Evolutionary conservation across 1,284 basidiomycete genomes (phyloP).

Genomic region (Taiwanofungus camphoratus): DNA sequence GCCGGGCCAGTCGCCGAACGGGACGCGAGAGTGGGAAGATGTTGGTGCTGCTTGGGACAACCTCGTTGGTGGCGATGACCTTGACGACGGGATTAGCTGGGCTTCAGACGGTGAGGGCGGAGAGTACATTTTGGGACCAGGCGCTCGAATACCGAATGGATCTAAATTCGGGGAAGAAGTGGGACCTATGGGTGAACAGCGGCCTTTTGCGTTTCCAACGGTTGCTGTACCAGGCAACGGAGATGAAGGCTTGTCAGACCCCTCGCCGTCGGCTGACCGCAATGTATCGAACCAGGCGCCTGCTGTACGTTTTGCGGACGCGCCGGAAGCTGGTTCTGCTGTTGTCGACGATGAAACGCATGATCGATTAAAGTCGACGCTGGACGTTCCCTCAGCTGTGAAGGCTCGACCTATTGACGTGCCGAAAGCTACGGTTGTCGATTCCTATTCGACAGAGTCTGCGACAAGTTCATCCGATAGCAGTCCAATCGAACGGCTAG

Average conservation of each 20-base stretch:
- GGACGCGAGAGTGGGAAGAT: constrained; percentile 28
- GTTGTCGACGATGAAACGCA: constrained; percentile 23
- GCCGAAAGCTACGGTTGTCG: constrained; percentile 23
- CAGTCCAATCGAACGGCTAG: constrained; percentile 38
- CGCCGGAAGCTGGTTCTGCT: constrained; percentile 13
- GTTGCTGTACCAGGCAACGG: constrained; percentile 13
- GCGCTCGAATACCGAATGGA: constrained; percentile 8
- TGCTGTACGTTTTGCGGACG: constrained; percentile 19
- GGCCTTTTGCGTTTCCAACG: constrained; percentile 17
- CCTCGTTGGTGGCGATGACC: constrained; percentile 26
- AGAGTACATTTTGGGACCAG: constrained; percentile 23
- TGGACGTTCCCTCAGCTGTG: constrained; percentile 32
- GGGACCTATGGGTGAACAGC: constrained; percentile 28
- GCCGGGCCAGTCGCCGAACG: constrained; percentile 15
- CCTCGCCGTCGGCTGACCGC: not conserved
- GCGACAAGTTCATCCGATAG: constrained; percentile 46
- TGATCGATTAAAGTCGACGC: constrained; percentile 18
- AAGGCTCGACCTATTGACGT: constrained; percentile 27
- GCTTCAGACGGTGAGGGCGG: constrained; percentile 39
- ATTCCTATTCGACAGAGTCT: constrained; percentile 30
- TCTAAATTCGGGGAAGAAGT: constrained; percentile 20
- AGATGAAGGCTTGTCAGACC: constrained; percentile 7
- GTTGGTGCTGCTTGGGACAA: constrained; percentile 53
- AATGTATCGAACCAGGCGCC: constrained; percentile 6
- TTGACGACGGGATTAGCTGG: constrained; percentile 39